These are phyloP conservation scores for Hanseniaspora valbyensis DNA, from an alignment of 805 yeast species.

Conservation along the genomic window DNA sequence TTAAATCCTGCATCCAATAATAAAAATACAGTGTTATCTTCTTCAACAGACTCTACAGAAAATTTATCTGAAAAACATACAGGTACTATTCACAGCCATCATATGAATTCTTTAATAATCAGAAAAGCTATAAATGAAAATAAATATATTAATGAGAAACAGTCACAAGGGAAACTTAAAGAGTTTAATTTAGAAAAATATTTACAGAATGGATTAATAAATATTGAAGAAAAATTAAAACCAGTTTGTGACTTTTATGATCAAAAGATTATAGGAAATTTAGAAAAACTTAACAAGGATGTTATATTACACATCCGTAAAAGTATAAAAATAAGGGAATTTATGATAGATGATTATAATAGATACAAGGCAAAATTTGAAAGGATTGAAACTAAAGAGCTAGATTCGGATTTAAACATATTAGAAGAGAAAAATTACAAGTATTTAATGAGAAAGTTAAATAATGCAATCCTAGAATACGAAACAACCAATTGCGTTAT, in stretches of 20 bases:
- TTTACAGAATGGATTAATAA: too few species aligned
- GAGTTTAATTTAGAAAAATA: too few species aligned
- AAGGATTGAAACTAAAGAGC: conserved; percentile 2
- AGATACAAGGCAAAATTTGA: conserved; percentile 7
- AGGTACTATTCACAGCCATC: not conserved
- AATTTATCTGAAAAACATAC: not conserved
- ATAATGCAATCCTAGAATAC: not conserved
- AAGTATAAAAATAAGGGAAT: not conserved
- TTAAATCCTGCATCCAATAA: too few species aligned
- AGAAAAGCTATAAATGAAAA: not conserved
- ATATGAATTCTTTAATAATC: not conserved
- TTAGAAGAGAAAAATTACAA: conserved; percentile 3
- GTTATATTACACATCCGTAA: not conserved
- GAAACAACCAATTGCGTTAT: not conserved
- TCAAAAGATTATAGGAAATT: not conserved
- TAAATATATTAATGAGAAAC: not conserved
- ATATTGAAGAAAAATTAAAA: too few species aligned
- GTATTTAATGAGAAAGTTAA: not conserved
- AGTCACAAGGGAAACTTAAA: not conserved
- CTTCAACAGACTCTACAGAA: too few species aligned
- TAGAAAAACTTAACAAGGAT: not conserved
- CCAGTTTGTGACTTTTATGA: not conserved
- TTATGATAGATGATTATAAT: not conserved
- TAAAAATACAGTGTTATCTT: too few species aligned
- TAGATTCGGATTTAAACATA: not conserved